These are phyloP conservation scores for Moringa oleifera DNA, from an alignment of 345 rosid species.

Conservation along the genomic window DNA sequence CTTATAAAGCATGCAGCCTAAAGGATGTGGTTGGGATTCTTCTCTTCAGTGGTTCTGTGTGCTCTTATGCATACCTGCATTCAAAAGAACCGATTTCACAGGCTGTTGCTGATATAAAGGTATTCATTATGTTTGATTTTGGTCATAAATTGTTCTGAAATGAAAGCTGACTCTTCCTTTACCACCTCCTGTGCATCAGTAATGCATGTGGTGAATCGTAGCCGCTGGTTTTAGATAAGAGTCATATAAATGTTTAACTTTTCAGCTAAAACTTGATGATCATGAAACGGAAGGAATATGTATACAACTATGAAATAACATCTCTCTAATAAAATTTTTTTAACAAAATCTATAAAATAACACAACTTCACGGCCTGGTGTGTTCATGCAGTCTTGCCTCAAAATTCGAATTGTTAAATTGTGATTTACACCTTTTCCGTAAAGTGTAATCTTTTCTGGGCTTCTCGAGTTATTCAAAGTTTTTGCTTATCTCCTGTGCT, in stretches of 20 bases:
- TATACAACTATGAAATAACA: neutral
- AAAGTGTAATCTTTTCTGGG: neutral
- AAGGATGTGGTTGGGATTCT: constrained; percentile 59
- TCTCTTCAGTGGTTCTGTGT: constrained; percentile 54
- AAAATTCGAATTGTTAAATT: neutral
- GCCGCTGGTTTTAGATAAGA: neutral
- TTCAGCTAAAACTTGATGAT: neutral
- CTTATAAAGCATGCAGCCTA: constrained; percentile 54
- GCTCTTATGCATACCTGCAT: constrained; percentile 64
- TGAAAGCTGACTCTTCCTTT: constrained; percentile 3
- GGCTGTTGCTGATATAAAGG: constrained; percentile 84
- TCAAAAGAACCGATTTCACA: constrained; percentile 74
- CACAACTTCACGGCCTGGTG: too few species aligned
- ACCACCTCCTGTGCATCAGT: neutral
- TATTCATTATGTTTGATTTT: constrained; percentile 14
- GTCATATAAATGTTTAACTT: constrained; percentile 1
- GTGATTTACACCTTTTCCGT: neutral
- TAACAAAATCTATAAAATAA: too few species aligned
- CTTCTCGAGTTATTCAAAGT: neutral
- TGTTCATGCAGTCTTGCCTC: too few species aligned
- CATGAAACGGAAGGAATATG: neutral
- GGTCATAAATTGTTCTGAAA: neutral
- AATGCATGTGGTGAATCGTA: neutral
- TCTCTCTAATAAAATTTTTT: too few species aligned
- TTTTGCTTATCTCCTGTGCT: neutral